Base-by-base conservation (phyloP, 78 protist genomes). In the Speleostelium caveatum region DNA sequence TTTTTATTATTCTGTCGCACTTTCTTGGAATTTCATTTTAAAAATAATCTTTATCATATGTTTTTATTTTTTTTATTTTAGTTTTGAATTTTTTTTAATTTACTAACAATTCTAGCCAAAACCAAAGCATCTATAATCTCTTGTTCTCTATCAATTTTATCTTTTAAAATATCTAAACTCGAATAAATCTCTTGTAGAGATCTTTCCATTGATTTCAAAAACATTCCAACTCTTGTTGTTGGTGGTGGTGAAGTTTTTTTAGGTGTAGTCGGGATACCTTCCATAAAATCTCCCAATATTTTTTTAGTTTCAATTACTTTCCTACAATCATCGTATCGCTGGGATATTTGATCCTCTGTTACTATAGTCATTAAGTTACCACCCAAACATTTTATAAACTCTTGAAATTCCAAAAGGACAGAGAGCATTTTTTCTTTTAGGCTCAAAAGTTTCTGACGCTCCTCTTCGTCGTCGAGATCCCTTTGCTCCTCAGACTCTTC, bases 201-300 rank as follows among this genome's bases (percentile, higher is more conserved):
- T 33, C 74, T 59, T 22, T 83, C 91, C 91, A 83, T 83, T 32
- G 91, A 69, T 60, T 83, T 83, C 24, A 83, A 60, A 60, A 83
- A 83, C 35, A 83, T 22, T 2, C 71, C 79, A 7, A 83, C 79
- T 16, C 91, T 24, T 45, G 73, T 59, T 21, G 41, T 67, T 26
- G 77, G 67, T 66, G 56, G 51, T 21, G 24, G 24, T 2, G 55
- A 21, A 6, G 22, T 35, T 42, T 83, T 83, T 63, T 53, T 83
- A 32, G 91, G 91, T 8, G 91, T 83, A 19, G 65, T 62, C 1
- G 79, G 75, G 21, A 19, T 42, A 53, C 67, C 69, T 30, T 53
- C 91, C 28, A 83, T 63, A 19, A 83, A 60, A n/a, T 83, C 91
- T 14, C 91, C 74, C 2, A 83, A 32, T 21, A 83, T 55, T 21